These are phyloP conservation scores for Chrysanthemum seticuspe DNA, from an alignment of 129 eudicot genomes.

Conservation along the genomic window DNA sequence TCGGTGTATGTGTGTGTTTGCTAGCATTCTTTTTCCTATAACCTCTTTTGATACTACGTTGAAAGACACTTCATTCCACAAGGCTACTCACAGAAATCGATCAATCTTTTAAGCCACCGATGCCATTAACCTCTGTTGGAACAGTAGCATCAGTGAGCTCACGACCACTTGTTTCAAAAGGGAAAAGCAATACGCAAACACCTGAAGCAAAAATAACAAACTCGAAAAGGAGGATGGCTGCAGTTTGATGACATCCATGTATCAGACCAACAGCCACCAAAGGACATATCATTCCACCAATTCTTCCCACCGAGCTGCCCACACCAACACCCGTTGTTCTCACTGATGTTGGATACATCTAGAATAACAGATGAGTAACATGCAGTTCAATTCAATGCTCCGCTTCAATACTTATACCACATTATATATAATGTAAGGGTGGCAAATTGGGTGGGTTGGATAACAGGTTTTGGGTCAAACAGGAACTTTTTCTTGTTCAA, in stretches of 20 bases:
- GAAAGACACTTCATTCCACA: conserved; percentile 20
- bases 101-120: conserved; percentile 1
- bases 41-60: not conserved
- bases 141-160: conserved; percentile 41
- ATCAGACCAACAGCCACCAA: conserved; percentile 64
- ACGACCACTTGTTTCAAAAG: conserved; percentile 65
- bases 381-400: not conserved
- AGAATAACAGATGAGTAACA: conserved; percentile 10
- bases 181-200: conserved; percentile 48
- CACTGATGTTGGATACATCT: conserved; percentile 58
- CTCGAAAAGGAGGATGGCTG: conserved; percentile 61
- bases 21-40: conserved; percentile 16
- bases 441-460: not conserved
- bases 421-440: not conserved
- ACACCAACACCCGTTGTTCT: conserved; percentile 70
- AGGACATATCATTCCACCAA: conserved; percentile 80
- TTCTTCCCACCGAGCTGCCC: conserved; percentile 61
- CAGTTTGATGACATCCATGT: conserved; percentile 64
- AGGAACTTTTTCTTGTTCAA: not conserved
- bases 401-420: not conserved
- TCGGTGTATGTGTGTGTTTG: conserved; percentile 7
- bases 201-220: conserved; percentile 52
- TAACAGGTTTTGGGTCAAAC: not conserved
- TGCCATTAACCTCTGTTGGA: conserved; percentile 15
- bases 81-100: not conserved